Conservation (phyloP, 768 basidiomycete genomes). For the Leccinum subgranulosum region DNA sequence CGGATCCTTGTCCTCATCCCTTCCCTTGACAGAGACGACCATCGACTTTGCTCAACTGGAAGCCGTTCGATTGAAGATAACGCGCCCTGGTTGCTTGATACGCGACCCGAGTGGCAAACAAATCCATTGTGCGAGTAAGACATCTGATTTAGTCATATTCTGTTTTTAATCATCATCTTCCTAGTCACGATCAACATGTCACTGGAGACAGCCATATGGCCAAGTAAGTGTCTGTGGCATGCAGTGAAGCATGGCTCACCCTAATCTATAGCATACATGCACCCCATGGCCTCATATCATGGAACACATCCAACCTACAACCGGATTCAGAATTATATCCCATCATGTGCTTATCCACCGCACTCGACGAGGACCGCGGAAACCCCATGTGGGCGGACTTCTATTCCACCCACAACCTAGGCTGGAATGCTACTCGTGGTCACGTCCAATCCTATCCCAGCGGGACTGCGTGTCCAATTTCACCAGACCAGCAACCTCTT, state of each 20-base stretch:
- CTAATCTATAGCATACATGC: neutral
- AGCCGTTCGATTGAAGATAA: neutral
- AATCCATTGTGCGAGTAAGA: neutral
- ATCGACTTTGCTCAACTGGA: neutral
- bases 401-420: neutral
- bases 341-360: rapidly evolving
- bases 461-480: neutral
- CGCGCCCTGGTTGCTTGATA: neutral
- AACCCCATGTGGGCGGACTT: neutral
- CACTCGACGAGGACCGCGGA: neutral
- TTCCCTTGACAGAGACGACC: neutral
- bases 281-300: neutral
- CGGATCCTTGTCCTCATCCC: neutral
- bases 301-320: neutral
- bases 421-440: neutral
- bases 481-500: neutral
- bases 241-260: neutral
- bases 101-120: neutral
- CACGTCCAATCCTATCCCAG: no score
- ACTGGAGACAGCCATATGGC: neutral
- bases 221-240: neutral
- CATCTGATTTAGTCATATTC: neutral
- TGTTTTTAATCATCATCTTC: neutral
- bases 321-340: neutral
- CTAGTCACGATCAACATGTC: neutral